Evolutionary conservation across 192 early-diverging fungal genomes (phyloP), one percentile per base, ranked within the genome.

Genomic region (Mortierella claussenii): DNA sequence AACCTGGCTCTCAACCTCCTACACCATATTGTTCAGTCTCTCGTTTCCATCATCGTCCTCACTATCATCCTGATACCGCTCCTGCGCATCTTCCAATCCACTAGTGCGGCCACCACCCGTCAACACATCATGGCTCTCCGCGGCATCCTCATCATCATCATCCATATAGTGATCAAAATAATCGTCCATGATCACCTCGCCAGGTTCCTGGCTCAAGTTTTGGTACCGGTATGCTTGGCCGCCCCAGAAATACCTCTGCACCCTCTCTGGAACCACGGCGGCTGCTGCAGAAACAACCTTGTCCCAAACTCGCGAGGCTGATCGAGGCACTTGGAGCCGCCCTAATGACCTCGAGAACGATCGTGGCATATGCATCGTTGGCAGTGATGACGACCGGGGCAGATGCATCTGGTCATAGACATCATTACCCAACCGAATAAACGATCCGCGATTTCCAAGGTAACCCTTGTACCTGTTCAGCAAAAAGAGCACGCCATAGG

Each of bases 151-250:
- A 45, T 76, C 73, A 52, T 76, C 73, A 23, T 62, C 73, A 42
- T 76, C 73, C 43, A 76, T 48, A 57, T 76, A 76, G 24, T 76
- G 73, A 67, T 67, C 73, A 76, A 76, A 76, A 50, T 76, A 76
- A 34, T 76, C 73, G 31, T 76, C 73, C 73, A 76, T 76, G 28
- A 76, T 76, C 34, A 76, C 73, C 30, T 76, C 73, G 1, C 73
- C 64, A 2, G 73, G 73, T 17, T 76, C 73, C 36, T 76, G 73
- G 34, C 65, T 67, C 49, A 76, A 34, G 40, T 76, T 76, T 46
- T 76, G 73, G 53, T 76, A 76, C 40, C 73, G 43, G 36, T 71
- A 71, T 24, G 60, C 69, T n/a, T 54, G 24, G 4, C 50, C 46
- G 4, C 64, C 58, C 3, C 55, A 27, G 34, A 76, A 76, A 24